A percentile compares a stretch with the other conserved stretches of the same genome.
phyloP scores from a whole-genome alignment of 2,329 filamentous ascomycete species.

The Phoma herbarum region DNA sequence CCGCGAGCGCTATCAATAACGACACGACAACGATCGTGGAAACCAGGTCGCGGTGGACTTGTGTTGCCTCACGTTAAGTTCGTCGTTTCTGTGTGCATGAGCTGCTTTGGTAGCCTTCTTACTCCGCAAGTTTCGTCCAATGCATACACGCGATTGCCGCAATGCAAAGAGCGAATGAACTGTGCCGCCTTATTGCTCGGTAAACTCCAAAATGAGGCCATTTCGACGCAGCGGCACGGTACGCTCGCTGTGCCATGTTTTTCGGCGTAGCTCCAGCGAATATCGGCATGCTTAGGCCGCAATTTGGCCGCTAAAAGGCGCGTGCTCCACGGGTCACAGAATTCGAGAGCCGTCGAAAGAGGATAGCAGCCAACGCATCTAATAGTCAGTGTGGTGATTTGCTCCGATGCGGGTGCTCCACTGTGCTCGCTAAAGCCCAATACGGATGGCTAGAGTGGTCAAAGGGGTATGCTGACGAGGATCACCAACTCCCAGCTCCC shows the following conservation, averaged over 20 bases:
- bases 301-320: neutral
- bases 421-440: conserved; percentile 13
- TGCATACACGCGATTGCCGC: conserved; percentile 5
- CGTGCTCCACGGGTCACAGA: conserved; percentile 1
- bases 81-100: conserved; percentile 3
- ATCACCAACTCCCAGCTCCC: conserved; percentile 4
- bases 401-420: conserved; percentile 12
- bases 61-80: neutral
- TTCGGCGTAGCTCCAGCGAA: neutral
- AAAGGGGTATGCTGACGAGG: conserved; percentile 8
- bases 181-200: conserved; percentile 1
- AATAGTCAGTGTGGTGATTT: conserved; percentile 3
- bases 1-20: neutral
- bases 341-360: neutral
- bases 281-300: conserved; percentile 4
- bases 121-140: neutral
- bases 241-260: conserved; percentile 3
- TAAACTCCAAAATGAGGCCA: conserved; percentile 6
- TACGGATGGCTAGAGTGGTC: conserved; percentile 9
- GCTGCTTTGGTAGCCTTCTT: neutral
- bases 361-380: conserved; percentile 11
- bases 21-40: neutral
- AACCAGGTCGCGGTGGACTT: neutral
- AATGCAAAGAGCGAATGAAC: neutral
- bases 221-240: conserved; percentile 10